Percentiles rank a stretch among this genome's conserved stretches.
Conservation (phyloP, 1,284 basidiomycete species). For the Moniliella sp. region DNA sequence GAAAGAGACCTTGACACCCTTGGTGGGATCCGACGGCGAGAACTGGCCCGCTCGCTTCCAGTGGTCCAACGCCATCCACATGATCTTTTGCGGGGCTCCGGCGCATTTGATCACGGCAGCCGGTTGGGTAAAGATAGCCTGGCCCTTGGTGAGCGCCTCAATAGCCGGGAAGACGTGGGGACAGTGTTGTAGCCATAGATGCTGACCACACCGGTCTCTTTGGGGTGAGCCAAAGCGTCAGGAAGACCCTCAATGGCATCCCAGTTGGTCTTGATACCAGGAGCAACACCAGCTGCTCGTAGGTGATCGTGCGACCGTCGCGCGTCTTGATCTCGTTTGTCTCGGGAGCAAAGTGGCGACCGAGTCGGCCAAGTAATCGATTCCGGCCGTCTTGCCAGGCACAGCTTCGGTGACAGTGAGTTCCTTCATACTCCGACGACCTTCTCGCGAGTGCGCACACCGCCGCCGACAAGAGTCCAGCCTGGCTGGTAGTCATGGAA, state of each 20-base stretch:
- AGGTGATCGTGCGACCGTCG: conserved; percentile 51
- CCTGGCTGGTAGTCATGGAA: conserved; percentile 29
- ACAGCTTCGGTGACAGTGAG: neutral
- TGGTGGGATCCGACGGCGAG: conserved; percentile 3
- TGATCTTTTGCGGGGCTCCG: conserved; percentile 43
- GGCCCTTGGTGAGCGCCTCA: conserved; percentile 50
- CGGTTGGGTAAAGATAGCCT: conserved; percentile 78
- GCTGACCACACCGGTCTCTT: conserved; percentile 58
- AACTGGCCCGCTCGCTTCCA: conserved; percentile 16
- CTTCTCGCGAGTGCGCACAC: conserved; percentile 47
- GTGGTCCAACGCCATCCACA: conserved; percentile 27
- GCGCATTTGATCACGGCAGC: conserved; percentile 85
- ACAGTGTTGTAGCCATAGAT: conserved; percentile 47
- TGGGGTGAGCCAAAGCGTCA: conserved; percentile 52
- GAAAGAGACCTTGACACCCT: conserved; percentile 46
- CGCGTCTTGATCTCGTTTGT: conserved; percentile 51
- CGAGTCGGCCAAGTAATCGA: neutral
- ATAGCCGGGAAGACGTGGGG: conserved; percentile 20
- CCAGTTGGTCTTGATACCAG: conserved; percentile 61
- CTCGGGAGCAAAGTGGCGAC: conserved; percentile 35
- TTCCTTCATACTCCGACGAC: conserved; percentile 44
- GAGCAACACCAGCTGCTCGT: conserved; percentile 67
- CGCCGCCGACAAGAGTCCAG: conserved; percentile 79
- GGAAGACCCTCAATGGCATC: conserved; percentile 54
- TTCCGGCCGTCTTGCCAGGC: conserved; percentile 1